Evolutionary conservation across 768 basidiomycete species (phyloP), one percentile per base, ranked within the genome.

Genomic region (Chalciporus piperatus): DNA sequence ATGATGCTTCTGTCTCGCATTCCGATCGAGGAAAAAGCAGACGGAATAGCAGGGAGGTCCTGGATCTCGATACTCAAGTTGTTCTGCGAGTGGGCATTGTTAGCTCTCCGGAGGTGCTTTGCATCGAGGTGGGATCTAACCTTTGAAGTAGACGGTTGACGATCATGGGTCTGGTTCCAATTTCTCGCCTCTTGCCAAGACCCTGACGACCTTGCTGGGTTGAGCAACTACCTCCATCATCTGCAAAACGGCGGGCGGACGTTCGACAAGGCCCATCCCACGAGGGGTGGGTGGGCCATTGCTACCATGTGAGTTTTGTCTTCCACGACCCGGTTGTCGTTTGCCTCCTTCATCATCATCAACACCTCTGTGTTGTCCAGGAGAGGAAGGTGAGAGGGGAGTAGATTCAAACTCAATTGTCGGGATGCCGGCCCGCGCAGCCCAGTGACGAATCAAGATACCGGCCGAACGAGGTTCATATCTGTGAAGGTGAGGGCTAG

Each of bases 101-200:
- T 5, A 52, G 47, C 23, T 20, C 25, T 8, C 19, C 35, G 38
- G 9, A 27, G 27, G 9, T 27, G 39, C 28, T 12, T 19, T 35
- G 17, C 19, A 16, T 4, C 30, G 3, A 3, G 11, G 16, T 3
- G n/a, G 8, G 44, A 28, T 16, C 14, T 27, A 17, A 64, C 65
- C 58, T 60, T 59, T 56, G 46, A 35, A 23, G 41, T 5, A 8
- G 13, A 32, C 30, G 23, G 20, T 27, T 27, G 16, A 41, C 3
- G 22, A 7, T 60, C 58, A 71, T 3, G 68, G 55, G 41, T 67
- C 73, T 35, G 79, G 80, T 39, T 92, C 89, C 47, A 92, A 69
- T 68, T 91, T 90, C 76, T 92, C 90, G 28, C 90, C 90, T 12
- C 90, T 81, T 2, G 90, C 87, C 53, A 92, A 80, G 25, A 92